Base-by-base conservation (phyloP, 352 stramenopile genomes). In the Phytophthora sp. region DNA sequence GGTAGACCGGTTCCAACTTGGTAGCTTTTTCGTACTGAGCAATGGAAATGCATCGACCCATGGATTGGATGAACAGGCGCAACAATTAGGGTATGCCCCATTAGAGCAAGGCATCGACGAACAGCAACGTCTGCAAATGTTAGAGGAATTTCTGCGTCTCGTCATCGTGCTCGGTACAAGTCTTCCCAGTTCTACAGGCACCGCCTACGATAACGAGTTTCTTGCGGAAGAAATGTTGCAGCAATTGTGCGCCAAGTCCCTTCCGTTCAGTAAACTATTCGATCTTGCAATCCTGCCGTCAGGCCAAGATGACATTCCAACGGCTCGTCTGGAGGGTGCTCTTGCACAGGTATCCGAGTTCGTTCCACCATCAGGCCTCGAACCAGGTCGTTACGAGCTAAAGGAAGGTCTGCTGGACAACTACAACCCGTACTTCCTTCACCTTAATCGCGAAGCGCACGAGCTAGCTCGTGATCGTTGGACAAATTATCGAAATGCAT, bases 371-470 rank as follows among this genome's bases (percentile, higher is more conserved):
- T 88, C 81, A 3, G 86, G 88, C 12, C 54, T 96, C 12, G 88
- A 96, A 30, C 79, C 88, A 2, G 88, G 88, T 9, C 77, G 87
- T 12, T 96, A 96, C 34, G 81, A 89, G 46, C 72, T 96, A 23
- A 91, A 94, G 28, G 69, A 87, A 5, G 81, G 79, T 1, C 53
- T 88, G 23, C 66, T 96, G 11, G 83, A 90, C n/a, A 66, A 72
- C 24, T 96, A 94, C 69, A 95, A 96, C 39, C 88, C 88, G 12
- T 96, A 96, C 31, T 94, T 91, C 52, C 53, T 94, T 54, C 88
- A 96, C 45, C 53, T 96, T 11, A 96, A 93, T 38, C 82, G 88
- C 18, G 88, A 96, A 69, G 64, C 82, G 9, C 88, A 96, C 45
- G 88, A 96, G 41, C 52, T 88, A 27, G 88, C 88, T 3, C 86